Evolutionary conservation across 345 rosid species (phyloP), one percentile per base, ranked within the genome.

Genomic region (Erodium maritimum): DNA sequence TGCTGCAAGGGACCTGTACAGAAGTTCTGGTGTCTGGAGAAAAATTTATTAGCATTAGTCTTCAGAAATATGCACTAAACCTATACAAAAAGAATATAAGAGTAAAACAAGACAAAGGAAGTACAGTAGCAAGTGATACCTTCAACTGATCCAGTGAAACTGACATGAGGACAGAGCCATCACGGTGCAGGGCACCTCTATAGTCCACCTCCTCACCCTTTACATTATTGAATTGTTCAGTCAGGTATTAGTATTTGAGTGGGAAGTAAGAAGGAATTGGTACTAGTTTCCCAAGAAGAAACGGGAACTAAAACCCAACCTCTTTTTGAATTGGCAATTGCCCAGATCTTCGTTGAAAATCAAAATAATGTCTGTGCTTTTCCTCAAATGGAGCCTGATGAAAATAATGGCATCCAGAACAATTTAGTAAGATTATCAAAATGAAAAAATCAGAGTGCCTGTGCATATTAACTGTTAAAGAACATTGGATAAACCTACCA

Each of bases 131-230:
- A 29, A 57, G 63, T 16, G 17, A 34, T 71, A 86, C 96, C 84
- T 89, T 88, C 59, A 93, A 73, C 63, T 88, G 91, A 76, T 93
- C 82, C 68, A 85, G 61, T 63, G 94, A 79, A 72, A 89, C 77
- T 5, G 91, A 79, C 96, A 83, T 86, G 23, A 93, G 82, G 63
- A 93, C 96, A 19, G 96, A 93, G 58, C 99, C 99, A 77, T 93
- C 96, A 61, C 99, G 95, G 73, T 93, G 99, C 76, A 89, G 81
- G 55, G 70, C 94, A 50, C 91, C 91, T 75, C 99, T 86, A 69
- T 77, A 93, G 75, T 93, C 99, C 54, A 88, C 96, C 69, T 86
- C 94, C 71, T 93, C 96, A 59, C 89, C 95, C 99, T 89, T 66
- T 45, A 7, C 7, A 25, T 25, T 25, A 65, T 10, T 65, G 56